phyloP scores from a whole-genome alignment of 1,284 basidiomycete species.

The Tilletia setariae region DNA sequence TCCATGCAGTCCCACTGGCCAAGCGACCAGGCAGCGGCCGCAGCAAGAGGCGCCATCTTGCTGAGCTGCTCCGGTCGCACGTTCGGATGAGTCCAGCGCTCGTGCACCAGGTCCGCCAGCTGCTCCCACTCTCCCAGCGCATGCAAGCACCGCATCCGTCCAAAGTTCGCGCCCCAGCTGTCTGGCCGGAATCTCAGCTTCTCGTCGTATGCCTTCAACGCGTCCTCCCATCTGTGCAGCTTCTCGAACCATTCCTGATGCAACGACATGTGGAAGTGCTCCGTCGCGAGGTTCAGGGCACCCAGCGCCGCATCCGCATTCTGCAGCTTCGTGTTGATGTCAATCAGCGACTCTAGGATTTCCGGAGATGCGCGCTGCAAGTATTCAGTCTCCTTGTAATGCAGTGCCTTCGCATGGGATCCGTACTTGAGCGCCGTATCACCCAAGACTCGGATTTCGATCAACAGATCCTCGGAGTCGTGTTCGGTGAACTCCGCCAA shows the following conservation, averaged over 20 bases:
- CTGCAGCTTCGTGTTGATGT: slow-evolving; percentile 94
- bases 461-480: slow-evolving; percentile 92
- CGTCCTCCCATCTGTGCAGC: slow-evolving; percentile 93
- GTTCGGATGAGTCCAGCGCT: slow-evolving; percentile 71
- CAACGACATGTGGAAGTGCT: slow-evolving; percentile 69
- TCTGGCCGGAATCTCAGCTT: slow-evolving; percentile 23
- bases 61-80: slow-evolving; percentile 79
- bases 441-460: slow-evolving; percentile 87
- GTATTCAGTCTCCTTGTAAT: slow-evolving; percentile 98
- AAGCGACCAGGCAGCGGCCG: slow-evolving; percentile 93
- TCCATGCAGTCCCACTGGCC: slow-evolving; percentile 99
- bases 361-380: slow-evolving; percentile 76
- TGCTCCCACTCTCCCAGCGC: slow-evolving; percentile 98
- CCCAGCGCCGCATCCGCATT: slow-evolving; percentile 60
- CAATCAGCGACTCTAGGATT: slow-evolving; percentile 91
- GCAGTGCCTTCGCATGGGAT: slow-evolving; percentile 94
- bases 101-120: slow-evolving; percentile 79
- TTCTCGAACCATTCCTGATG: slow-evolving; percentile 98
- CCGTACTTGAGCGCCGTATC: slow-evolving; percentile 88
- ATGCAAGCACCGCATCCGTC: slow-evolving; percentile 92
- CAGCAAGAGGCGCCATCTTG: slow-evolving; percentile 92
- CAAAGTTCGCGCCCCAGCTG: slow-evolving; percentile 66
- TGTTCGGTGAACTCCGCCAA: slow-evolving; percentile 99
- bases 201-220: slow-evolving; percentile 72
- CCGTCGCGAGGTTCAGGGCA: slow-evolving; percentile 49